These are phyloP conservation scores for Polymyxa betae DNA, from an alignment of 208 protist species.

Conservation along the genomic window DNA sequence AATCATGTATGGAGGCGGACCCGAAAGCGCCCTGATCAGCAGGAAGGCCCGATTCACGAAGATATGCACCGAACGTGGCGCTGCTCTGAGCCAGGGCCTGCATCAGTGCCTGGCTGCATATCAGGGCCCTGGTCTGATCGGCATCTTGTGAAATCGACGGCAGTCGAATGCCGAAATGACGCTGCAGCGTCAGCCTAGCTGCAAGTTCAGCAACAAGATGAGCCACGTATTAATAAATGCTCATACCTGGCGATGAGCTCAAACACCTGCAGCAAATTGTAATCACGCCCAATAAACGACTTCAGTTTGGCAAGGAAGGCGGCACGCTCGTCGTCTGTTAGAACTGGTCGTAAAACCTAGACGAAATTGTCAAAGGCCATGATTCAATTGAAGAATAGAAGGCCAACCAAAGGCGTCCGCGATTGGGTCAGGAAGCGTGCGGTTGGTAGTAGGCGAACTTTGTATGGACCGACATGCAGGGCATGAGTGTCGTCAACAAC, in stretches of 20 bases:
- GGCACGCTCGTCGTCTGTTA: neutral
- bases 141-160: neutral
- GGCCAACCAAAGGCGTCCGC: neutral
- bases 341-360: neutral
- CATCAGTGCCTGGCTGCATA: slow-evolving; percentile 36
- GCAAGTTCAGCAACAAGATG: neutral
- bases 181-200: slow-evolving; percentile 19
- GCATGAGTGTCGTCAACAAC: neutral
- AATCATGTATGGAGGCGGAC: slow-evolving; percentile 12
- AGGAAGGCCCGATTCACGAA: too few relatives aligned
- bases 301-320: neutral
- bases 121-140: neutral
- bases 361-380: too few relatives aligned
- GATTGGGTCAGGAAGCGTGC: slow-evolving; percentile 26
- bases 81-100: neutral
- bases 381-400: too few relatives aligned
- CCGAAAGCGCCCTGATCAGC: neutral
- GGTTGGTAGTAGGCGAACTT: slow-evolving; percentile 6
- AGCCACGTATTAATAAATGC: neutral
- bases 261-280: slow-evolving; percentile 27
- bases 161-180: slow-evolving; percentile 37
- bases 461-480: slow-evolving; percentile 25
- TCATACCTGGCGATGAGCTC: slow-evolving; percentile 41
- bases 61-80: neutral
- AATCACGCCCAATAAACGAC: neutral